Conservation (phyloP, 306 rosid species). For the Cajanus cajan region DNA sequence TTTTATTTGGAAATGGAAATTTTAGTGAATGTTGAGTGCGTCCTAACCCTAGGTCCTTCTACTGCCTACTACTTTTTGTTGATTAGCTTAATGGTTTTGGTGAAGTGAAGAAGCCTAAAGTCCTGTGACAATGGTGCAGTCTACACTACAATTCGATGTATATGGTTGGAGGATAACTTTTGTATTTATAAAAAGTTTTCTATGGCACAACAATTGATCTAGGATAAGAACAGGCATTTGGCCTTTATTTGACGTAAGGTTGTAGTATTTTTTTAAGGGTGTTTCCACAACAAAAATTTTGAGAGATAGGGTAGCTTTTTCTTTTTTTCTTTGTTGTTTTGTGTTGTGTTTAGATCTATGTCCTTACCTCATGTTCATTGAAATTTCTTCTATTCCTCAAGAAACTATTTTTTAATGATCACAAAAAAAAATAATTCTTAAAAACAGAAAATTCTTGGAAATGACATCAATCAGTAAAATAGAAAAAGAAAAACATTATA, state of each 20-base stretch:
- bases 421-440: not conserved
- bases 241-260: not conserved
- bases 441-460: not conserved
- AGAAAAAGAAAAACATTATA: constrained; percentile 18
- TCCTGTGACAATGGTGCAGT: not conserved
- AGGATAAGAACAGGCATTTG: constrained; percentile 1
- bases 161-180: not conserved
- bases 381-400: constrained; percentile 2
- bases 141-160: not conserved
- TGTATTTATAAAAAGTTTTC: not conserved
- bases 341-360: not conserved
- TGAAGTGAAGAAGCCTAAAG: not conserved
- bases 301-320: not conserved
- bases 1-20: not conserved
- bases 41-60: not conserved
- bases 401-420: not conserved
- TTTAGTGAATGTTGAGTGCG: not conserved
- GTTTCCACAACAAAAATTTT: not conserved
- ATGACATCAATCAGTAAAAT: not conserved
- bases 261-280: not conserved
- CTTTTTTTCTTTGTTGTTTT: not conserved
- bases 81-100: not conserved
- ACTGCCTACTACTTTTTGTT: not conserved
- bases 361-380: not conserved
- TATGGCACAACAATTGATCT: not conserved